Percentiles rank a stretch among this genome's conserved stretches.
Evolutionary conservation across 2,329 filamentous ascomycete species (phyloP).

Genomic region (Stachybotrys chartarum): DNA sequence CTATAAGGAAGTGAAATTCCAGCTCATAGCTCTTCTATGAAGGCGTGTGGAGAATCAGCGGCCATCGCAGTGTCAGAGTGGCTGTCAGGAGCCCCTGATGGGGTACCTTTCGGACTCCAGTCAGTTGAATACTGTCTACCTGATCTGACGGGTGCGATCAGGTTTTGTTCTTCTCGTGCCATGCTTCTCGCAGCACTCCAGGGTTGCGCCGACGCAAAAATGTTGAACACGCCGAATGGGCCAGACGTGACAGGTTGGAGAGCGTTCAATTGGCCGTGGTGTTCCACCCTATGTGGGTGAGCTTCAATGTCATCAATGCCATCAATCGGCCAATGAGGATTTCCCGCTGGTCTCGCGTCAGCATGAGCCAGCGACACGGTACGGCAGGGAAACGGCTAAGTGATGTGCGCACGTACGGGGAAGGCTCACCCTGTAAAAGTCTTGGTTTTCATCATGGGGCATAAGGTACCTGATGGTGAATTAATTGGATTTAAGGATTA

Average conservation of each 20-base stretch:
- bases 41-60: no score
- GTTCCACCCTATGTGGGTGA: constrained; percentile 2
- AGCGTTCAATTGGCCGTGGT: background rate
- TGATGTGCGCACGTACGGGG: background rate
- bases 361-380: background rate
- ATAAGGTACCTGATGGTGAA: no score
- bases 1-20: background rate
- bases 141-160: background rate
- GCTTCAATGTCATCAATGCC: constrained; percentile 1
- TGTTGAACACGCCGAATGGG: constrained; percentile 3
- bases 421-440: constrained; percentile 1
- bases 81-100: no score
- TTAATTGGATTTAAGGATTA: no score
- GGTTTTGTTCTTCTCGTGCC: background rate
- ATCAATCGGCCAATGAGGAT: constrained; percentile 4
- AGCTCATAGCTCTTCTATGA: no score
- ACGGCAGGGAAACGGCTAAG: background rate
- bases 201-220: background rate
- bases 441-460: no score
- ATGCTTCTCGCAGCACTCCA: background rate
- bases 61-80: no score
- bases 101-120: no score
- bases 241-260: background rate
- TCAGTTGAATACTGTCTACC: no score
- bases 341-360: background rate